Percentiles rank a stretch among this genome's conserved stretches.
phyloP scores from a whole-genome alignment of 2,329 filamentous ascomycete species.

The Penicillium frequentans region DNA sequence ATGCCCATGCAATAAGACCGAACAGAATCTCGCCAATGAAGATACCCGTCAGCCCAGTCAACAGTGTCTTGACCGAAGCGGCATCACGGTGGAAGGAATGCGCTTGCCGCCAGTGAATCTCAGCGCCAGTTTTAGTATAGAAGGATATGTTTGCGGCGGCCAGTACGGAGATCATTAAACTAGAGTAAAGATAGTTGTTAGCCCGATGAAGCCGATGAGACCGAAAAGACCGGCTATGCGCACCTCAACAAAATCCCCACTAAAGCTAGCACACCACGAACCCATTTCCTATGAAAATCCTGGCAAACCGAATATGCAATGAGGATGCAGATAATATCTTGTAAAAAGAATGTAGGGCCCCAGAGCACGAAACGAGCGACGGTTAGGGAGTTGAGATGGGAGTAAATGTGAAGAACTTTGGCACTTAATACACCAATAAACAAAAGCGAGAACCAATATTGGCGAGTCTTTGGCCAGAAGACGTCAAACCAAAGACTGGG shows the following conservation, averaged over 20 bases:
- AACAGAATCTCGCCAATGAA: constrained; percentile 22
- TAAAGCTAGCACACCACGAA: constrained; percentile 6
- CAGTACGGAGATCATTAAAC: constrained; percentile 21
- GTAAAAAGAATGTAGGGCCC: constrained; percentile 26
- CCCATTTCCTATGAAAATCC: constrained; percentile 12
- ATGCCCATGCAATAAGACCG: constrained; percentile 12
- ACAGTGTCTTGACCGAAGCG: constrained; percentile 23
- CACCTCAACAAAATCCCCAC: constrained; percentile 13
- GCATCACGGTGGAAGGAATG: constrained; percentile 23
- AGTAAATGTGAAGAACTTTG: constrained; percentile 27
- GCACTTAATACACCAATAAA: constrained; percentile 24
- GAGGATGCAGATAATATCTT: constrained; percentile 20
- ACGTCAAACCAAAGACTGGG: constrained; percentile 15
- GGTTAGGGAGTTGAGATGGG: constrained; percentile 23
- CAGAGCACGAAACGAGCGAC: constrained; percentile 18
- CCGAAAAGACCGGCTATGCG: not conserved
- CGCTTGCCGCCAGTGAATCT: constrained; percentile 29
- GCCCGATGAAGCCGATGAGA: not conserved
- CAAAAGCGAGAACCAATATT: constrained; percentile 23
- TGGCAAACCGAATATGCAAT: constrained; percentile 12
- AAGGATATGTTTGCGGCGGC: constrained; percentile 27
- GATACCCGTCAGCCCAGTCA: constrained; percentile 22
- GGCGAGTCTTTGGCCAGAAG: constrained; percentile 18
- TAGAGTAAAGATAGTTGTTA: constrained; percentile 2
- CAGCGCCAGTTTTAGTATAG: constrained; percentile 23